Evolutionary conservation across 1,284 basidiomycete genomes (phyloP), one percentile per base, ranked within the genome.

Genomic region (Cutaneotrichosporon daszewskae): DNA sequence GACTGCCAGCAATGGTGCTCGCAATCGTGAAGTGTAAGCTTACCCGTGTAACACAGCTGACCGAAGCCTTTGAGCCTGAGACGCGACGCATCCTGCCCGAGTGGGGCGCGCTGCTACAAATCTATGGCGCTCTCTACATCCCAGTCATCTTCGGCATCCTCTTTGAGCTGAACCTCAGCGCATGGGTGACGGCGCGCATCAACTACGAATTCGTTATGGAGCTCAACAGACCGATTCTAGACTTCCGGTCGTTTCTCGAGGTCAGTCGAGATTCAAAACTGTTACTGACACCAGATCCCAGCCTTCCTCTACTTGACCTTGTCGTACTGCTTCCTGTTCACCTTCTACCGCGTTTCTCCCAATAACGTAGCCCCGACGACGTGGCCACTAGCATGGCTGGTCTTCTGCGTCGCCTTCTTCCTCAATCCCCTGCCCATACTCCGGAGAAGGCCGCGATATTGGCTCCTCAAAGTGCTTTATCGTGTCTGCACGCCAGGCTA

Each of bases 151-250:
- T 96, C 62, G 75, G 80, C 0, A 59, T 92, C 25, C 72, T 95
- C 0, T 80, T 96, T 35, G 86, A 85, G 20, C 48, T 87, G 32
- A 94, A 97, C 64, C 58, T 96, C 10, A 59, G 82, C 14, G 84
- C 83, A 0, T 96, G 87, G 85, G 77, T 81, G 0, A 67, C 72
- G 2, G 76, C 81, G 4, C 76, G 86, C 33, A 88, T 95, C 61
- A 95, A 94, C 65, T 90, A 90, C 53, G 67, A 69, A 63, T 94
- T 96, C 66, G 92, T 96, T 40, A 92, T 96, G 89, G 88, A 87
- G 64, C 68, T 92, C 40, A 81, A 92, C 55, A 68, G 85, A 40
- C 83, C 83, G 23, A 79, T 78, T 27, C 73, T 94, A 40, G 87
- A 95, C 63, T 78, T 81, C 57, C 79, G 83, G 29, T 80, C 87